Conservation (phyloP, 2,329 filamentous ascomycete genomes). For the Cytospora mali region DNA sequence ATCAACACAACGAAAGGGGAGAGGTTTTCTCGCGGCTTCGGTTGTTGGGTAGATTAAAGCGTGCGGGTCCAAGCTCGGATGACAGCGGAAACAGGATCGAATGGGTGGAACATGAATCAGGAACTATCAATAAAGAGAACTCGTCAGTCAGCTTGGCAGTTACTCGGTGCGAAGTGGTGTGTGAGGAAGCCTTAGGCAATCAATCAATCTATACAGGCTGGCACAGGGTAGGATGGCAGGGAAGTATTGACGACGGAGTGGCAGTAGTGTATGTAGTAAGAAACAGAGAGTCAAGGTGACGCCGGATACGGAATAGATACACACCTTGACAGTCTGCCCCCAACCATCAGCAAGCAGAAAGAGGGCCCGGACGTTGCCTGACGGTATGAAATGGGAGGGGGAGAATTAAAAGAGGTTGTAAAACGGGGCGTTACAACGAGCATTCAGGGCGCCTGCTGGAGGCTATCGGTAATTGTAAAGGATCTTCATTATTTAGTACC, state of each 20-base stretch:
- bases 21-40: slow-evolving; percentile 7
- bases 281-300: neutral
- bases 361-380: slow-evolving; percentile 9
- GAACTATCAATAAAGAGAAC: slow-evolving; percentile 3
- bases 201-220: no score
- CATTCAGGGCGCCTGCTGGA: slow-evolving; percentile 6
- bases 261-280: neutral
- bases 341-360: slow-evolving; percentile 4
- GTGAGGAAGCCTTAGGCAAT: neutral
- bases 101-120: slow-evolving; percentile 18
- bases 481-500: slow-evolving; percentile 21
- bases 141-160: no score
- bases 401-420: slow-evolving; percentile 15
- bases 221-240: no score
- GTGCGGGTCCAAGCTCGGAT: slow-evolving; percentile 22
- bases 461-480: slow-evolving; percentile 3
- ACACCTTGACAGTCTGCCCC: slow-evolving; percentile 13
- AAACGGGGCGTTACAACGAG: slow-evolving; percentile 14
- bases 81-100: slow-evolving; percentile 9
- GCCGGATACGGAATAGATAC: neutral
- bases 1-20: slow-evolving; percentile 11
- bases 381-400: slow-evolving; percentile 19
- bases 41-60: slow-evolving; percentile 15
- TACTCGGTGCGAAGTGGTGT: slow-evolving; percentile 2
- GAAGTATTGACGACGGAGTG: neutral